These are phyloP conservation scores for Zarea fungicola DNA, from an alignment of 2,329 filamentous ascomycete species.

Conservation along the genomic window DNA sequence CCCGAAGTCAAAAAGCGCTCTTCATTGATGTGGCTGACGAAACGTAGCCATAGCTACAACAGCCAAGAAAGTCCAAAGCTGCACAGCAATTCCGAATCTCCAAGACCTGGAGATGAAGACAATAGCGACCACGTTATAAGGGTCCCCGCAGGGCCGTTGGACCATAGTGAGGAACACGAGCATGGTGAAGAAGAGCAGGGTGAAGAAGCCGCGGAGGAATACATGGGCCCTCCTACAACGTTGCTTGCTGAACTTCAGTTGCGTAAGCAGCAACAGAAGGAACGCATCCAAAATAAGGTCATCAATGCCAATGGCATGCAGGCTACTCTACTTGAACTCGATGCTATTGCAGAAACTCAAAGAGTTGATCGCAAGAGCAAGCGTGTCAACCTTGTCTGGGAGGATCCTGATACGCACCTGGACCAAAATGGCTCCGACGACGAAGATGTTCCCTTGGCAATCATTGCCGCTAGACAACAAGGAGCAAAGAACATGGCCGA, in stretches of 20 bases:
- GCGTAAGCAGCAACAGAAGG: constrained; percentile 82
- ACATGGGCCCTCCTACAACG: constrained; percentile 75
- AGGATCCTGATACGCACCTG: constrained; percentile 54
- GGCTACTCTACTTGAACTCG: constrained; percentile 82
- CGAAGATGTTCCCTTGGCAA: constrained; percentile 81
- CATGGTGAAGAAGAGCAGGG: constrained; percentile 34
- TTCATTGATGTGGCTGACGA: constrained; percentile 45
- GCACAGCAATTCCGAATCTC: constrained; percentile 11
- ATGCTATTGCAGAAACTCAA: constrained; percentile 83
- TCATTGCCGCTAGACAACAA: constrained; percentile 63
- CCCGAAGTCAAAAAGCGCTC: constrained; percentile 40
- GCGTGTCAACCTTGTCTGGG: constrained; percentile 86
- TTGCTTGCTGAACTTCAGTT: constrained; percentile 87
- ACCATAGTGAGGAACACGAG: constrained; percentile 21
- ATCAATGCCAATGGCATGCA: constrained; percentile 67
- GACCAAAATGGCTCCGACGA: constrained; percentile 53
- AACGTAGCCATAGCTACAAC: constrained; percentile 28
- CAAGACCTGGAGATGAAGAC: background rate
- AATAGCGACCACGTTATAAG: constrained; percentile 18
- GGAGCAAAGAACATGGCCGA: constrained; percentile 46
- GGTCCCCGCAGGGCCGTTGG: background rate
- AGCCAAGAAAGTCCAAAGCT: constrained; percentile 24
- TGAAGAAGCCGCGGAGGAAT: constrained; percentile 45
- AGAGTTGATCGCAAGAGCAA: constrained; percentile 67
- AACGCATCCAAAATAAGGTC: constrained; percentile 59